Evolutionary conservation across 257 asterid species (phyloP).

Genomic region (Ophiorrhiza pumila): DNA sequence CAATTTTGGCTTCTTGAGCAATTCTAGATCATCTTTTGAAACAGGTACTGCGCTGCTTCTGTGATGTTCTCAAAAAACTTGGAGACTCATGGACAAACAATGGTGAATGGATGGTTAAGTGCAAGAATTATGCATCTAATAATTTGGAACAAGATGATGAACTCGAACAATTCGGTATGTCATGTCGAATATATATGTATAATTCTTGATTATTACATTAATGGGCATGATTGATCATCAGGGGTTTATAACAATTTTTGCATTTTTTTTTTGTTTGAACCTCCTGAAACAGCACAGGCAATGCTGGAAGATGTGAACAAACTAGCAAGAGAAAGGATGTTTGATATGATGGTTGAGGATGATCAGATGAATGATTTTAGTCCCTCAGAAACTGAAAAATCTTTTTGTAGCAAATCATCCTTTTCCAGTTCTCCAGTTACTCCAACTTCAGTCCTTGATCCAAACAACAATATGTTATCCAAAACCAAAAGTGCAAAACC

Average conservation of each 20-base stretch:
- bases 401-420: conserved; percentile 37
- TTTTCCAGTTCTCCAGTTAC: conserved; percentile 61
- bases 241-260: not conserved
- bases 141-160: conserved; percentile 32
- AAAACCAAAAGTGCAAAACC: conserved; percentile 28
- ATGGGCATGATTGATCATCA: too few relatives aligned
- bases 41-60: conserved; percentile 62
- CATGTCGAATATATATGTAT: conserved; percentile 24
- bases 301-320: conserved; percentile 69
- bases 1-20: not conserved
- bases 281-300: conserved; percentile 43
- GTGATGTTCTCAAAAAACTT: conserved; percentile 56
- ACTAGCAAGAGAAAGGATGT: conserved; percentile 66
- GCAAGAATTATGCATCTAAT: conserved; percentile 41
- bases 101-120: conserved; percentile 64
- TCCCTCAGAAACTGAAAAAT: conserved; percentile 41
- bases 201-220: too few relatives aligned
- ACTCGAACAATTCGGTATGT: conserved; percentile 44
- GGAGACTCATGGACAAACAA: conserved; percentile 73
- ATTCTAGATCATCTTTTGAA: not conserved
- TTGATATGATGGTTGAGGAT: conserved; percentile 62
- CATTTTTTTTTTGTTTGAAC: not conserved
- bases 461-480: conserved; percentile 32
- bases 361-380: conserved; percentile 42
- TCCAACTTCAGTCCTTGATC: conserved; percentile 89